These are phyloP conservation scores for Vaccinium macrocarpon DNA, from an alignment of 148 eudicot genomes.

Conservation along the genomic window DNA sequence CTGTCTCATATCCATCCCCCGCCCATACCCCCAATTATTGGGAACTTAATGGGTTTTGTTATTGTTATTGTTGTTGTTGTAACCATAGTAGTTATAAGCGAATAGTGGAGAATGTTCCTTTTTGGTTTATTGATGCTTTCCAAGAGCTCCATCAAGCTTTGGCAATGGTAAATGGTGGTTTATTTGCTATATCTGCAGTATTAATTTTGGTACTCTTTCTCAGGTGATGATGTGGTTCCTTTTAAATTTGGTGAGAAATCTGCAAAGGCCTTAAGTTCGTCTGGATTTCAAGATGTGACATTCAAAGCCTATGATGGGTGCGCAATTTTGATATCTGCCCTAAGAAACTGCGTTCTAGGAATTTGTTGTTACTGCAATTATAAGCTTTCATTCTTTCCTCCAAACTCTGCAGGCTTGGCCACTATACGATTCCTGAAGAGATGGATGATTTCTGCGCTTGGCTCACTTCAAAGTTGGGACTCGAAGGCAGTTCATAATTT, in stretches of 20 bases:
- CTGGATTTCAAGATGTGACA: slow-evolving; percentile 64
- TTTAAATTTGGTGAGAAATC: slow-evolving; percentile 80
- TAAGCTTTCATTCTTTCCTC: slow-evolving; percentile 3
- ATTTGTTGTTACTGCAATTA: not conserved
- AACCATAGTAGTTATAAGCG: not conserved
- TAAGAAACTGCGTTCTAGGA: not conserved
- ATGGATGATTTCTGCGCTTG: slow-evolving; percentile 73
- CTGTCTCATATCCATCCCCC: too few species aligned
- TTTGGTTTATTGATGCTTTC: not conserved
- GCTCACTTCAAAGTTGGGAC: slow-evolving; percentile 74
- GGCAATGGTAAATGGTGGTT: not conserved
- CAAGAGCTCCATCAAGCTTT: not conserved
- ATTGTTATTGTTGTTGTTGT: too few species aligned
- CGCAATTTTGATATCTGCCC: slow-evolving; percentile 8
- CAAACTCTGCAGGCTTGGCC: slow-evolving; percentile 67
- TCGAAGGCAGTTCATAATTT: slow-evolving; percentile 36
- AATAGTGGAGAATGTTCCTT: not conserved
- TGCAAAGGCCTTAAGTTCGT: slow-evolving; percentile 42
- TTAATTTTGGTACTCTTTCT: slow-evolving; percentile 16
- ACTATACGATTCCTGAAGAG: slow-evolving; percentile 86
- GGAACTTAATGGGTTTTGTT: too few species aligned
- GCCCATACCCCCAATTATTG: too few species aligned
- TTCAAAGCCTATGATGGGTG: slow-evolving; percentile 76
- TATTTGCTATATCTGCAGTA: not conserved
- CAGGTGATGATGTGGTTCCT: slow-evolving; percentile 88